These are phyloP conservation scores for Rhododendron williamsianum DNA, from an alignment of 148 eudicot species.

Conservation along the genomic window DNA sequence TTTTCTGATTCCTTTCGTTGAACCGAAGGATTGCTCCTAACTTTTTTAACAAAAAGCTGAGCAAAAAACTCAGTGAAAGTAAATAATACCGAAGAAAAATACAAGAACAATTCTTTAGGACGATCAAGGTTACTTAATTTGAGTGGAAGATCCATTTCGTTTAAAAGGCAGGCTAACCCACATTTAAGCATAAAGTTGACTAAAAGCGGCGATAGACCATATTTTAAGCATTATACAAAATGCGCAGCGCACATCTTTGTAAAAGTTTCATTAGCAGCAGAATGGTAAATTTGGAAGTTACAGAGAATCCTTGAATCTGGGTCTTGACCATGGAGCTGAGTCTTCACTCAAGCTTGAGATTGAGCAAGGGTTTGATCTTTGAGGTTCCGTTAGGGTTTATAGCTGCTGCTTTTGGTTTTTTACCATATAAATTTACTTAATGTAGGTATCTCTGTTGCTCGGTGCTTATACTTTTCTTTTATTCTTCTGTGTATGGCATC, in stretches of 20 bases:
- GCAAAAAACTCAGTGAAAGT: too few species aligned
- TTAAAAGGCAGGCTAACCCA: background rate
- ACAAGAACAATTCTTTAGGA: background rate
- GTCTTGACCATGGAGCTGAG: background rate
- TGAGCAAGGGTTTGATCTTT: background rate
- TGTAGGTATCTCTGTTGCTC: background rate
- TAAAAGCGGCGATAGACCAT: background rate
- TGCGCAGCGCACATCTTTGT: background rate
- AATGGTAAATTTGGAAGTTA: background rate
- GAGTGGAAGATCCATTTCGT: background rate
- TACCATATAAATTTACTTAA: background rate
- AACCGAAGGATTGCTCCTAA: background rate
- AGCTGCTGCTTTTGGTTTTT: background rate
- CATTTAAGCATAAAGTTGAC: background rate
- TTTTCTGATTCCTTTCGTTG: background rate
- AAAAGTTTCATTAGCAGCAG: background rate
- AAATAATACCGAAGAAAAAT: background rate
- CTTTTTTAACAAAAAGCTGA: background rate
- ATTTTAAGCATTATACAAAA: background rate
- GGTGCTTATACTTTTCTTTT: background rate
- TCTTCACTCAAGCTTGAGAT: background rate
- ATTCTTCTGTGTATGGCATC: conserved; percentile 6
- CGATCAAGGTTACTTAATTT: background rate
- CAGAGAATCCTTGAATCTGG: background rate
- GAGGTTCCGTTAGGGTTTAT: background rate